Conservation (phyloP, 805 yeast genomes). For the Suhomyces vadensis region DNA sequence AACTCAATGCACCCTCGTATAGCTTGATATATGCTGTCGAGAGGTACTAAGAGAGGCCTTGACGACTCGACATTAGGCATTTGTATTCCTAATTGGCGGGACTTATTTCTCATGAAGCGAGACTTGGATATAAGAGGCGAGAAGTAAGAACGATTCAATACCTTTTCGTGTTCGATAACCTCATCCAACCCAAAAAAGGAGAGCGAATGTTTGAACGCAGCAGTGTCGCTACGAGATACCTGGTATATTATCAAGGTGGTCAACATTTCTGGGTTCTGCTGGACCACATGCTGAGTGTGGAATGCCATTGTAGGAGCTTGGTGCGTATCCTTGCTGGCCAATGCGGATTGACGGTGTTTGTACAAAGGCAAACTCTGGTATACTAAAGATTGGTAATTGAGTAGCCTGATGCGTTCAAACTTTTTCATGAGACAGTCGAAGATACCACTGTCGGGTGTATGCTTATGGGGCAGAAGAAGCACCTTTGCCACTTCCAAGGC, state of each 20-base stretch:
- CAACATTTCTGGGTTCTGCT: conserved; percentile 32
- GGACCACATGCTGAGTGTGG: conserved; percentile 27
- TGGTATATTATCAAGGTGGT: conserved; percentile 28
- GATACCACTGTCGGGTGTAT: conserved; percentile 26
- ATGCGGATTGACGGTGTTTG: conserved; percentile 19
- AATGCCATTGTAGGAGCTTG: conserved; percentile 15
- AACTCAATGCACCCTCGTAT: conserved; percentile 31
- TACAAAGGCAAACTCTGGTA: conserved; percentile 27
- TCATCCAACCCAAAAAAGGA: conserved; percentile 28
- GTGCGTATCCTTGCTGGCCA: conserved; percentile 15
- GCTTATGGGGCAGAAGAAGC: conserved; percentile 9
- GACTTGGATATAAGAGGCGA: conserved; percentile 29
- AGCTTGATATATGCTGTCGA: conserved; percentile 24
- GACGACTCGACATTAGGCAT: conserved; percentile 13
- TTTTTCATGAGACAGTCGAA: conserved; percentile 27
- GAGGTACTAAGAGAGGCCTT: conserved; percentile 18
- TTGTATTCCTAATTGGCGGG: conserved; percentile 7
- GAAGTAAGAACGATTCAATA: conserved; percentile 19
- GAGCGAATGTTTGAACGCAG: conserved; percentile 26
- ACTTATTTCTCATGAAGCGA: conserved; percentile 14
- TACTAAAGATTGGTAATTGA: conserved; percentile 29
- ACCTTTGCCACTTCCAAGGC: conserved; percentile 1
- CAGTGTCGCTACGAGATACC: conserved; percentile 18
- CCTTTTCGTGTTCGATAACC: conserved; percentile 22
- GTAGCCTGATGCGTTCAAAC: conserved; percentile 23